Evolutionary conservation across 2,329 filamentous ascomycete genomes (phyloP), one percentile per base, ranked within the genome.

Genomic region (Ophiostoma pallidulum): DNA sequence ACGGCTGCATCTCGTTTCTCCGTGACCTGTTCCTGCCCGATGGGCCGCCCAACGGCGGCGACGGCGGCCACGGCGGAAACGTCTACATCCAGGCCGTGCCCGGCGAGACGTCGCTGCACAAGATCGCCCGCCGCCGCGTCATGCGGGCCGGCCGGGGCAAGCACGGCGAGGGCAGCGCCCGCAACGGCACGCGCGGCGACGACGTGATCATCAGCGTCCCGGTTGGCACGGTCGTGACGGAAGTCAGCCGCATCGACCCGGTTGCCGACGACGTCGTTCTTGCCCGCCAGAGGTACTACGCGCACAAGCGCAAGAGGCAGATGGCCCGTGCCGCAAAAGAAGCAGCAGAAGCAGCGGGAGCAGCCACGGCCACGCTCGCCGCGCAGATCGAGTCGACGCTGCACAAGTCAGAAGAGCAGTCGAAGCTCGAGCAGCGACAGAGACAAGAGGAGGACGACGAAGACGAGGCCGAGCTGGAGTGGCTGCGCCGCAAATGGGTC

Each of bases 31-130:
- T 86, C 64, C 74, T 96, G 26, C 78, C 82, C 38, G 82, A 94
- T 54, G 92, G 92, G 0, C 92, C 92, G 10, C 80, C 92, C 9
- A 97, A 98, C 64, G 92, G 92, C 41, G 92, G 92, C 51, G 89
- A 98, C 61, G 92, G 92, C 36, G 92, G 92, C 4, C 84, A 80
- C 48, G 92, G 92, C 52, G 92, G 92, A 33, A 94, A 85, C 58
- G 73, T 98, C 55, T 97, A 94, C 64, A 94, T 98, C 49, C 91
- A 97, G 66, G 90, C 92, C 8, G 80, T 94, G 2, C 81, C 85
- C 47, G 88, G 89, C 50, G 86, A 97, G 65, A 97, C 89, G 0
- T 95, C 88, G 45, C 68, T 98, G 52, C 90, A 97, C 67, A 97
- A 96, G 67, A 73, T 98, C 9, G 84, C 87, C 1, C 75, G 91